phyloP scores from a whole-genome alignment of 768 basidiomycete species.

The Suillus alpinus region DNA sequence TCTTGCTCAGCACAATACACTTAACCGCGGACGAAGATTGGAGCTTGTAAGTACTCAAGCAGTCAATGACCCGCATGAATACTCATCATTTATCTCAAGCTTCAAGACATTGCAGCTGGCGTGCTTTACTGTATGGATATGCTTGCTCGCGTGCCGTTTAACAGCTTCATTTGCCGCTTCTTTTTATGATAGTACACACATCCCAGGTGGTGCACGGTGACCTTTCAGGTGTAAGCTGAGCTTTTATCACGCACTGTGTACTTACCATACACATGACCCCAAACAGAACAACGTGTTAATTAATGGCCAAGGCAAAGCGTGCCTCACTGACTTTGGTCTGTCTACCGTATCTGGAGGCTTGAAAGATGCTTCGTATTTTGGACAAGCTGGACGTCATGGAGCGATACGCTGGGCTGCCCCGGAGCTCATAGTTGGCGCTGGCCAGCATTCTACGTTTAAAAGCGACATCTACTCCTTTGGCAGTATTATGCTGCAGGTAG shows the following conservation, averaged over 20 bases:
- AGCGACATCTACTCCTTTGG: conserved; percentile 14
- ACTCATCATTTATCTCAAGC: neutral
- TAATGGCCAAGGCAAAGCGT: conserved; percentile 27
- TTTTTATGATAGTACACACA: neutral
- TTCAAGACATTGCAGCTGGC: conserved; percentile 3
- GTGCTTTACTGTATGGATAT: conserved; percentile 3
- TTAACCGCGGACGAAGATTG: neutral
- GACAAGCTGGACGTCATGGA: conserved; percentile 17
- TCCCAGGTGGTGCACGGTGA: conserved; percentile 21
- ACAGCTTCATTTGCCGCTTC: neutral
- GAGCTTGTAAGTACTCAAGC: neutral
- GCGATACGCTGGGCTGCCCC: conserved; percentile 52
- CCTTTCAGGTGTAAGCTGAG: conserved; percentile 23
- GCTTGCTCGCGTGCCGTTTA: neutral
- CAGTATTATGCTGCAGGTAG: conserved; percentile 29
- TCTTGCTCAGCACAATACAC: conserved; percentile 4
- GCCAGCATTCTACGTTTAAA: neutral
- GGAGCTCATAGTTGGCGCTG: conserved; percentile 26
- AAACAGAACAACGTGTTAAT: conserved; percentile 32
- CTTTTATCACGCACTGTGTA: neutral
- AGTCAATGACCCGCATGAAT: neutral
- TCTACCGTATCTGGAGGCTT: conserved; percentile 8
- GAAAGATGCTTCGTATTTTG: neutral
- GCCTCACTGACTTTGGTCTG: conserved; percentile 34
- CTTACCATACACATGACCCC: neutral